Evolutionary conservation across 2,329 filamentous ascomycete species (phyloP).

Genomic region (Aspergillus japonicus): DNA sequence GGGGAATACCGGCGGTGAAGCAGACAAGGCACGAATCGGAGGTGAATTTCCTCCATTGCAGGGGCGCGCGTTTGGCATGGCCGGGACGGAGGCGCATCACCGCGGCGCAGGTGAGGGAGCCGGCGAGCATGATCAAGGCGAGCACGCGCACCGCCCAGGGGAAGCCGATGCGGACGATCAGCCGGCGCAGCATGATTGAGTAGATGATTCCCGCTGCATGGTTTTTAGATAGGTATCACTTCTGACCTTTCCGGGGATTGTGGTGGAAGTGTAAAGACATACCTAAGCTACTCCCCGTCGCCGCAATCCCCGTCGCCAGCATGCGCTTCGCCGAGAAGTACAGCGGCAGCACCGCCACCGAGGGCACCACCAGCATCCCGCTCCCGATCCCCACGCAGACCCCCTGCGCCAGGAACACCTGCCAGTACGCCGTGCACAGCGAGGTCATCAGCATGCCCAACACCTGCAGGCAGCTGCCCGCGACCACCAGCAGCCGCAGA

Average conservation of each 20-base stretch:
- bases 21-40: background rate
- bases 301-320: constrained; percentile 46
- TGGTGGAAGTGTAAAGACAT: no score
- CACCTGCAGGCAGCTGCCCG: constrained; percentile 22
- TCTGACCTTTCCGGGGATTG: no score
- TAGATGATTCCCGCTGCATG: constrained; percentile 25
- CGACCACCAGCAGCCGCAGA: constrained; percentile 25
- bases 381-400: constrained; percentile 53
- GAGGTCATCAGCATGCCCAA: constrained; percentile 18
- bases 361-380: constrained; percentile 22
- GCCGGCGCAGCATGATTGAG: constrained; percentile 42
- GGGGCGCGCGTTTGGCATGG: background rate
- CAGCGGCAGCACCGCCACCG: constrained; percentile 26
- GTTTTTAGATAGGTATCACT: no score
- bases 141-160: constrained; percentile 39
- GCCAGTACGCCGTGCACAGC: constrained; percentile 46
- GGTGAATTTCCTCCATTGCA: background rate
- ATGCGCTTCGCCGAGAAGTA: constrained; percentile 44
- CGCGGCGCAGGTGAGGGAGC: constrained; percentile 14
- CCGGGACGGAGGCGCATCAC: background rate
- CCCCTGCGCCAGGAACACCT: constrained; percentile 56
- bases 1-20: background rate
- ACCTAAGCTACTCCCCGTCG: constrained; percentile 36
- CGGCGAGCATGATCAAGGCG: constrained; percentile 30
- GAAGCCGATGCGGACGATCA: constrained; percentile 36